These are phyloP conservation scores for Furcasterigmium furcatum DNA, from an alignment of 2,329 filamentous ascomycete species.

Conservation along the genomic window DNA sequence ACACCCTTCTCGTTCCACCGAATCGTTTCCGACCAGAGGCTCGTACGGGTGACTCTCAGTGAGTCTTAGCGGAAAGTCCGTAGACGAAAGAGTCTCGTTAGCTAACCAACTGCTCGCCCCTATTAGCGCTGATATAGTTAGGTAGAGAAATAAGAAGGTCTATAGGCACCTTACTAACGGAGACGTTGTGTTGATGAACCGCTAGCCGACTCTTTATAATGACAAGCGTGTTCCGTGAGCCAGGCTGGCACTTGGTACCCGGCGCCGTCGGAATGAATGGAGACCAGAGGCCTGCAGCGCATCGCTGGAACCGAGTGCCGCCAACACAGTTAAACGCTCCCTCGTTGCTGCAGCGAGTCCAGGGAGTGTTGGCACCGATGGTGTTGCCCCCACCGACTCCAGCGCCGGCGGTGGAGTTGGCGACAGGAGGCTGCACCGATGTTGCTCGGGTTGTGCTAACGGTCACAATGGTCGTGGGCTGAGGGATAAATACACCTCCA, in stretches of 20 bases:
- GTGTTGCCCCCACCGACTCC: too few relatives aligned
- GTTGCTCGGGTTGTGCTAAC: constrained; percentile 14
- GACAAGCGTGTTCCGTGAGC: constrained; percentile 54
- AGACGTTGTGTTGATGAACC: too few relatives aligned
- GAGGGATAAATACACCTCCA: constrained; percentile 41
- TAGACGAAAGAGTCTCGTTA: constrained; percentile 82
- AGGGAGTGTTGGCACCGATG: constrained; percentile 23
- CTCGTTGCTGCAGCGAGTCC: constrained; percentile 47
- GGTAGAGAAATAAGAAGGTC: constrained; percentile 82
- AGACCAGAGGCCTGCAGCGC: constrained; percentile 57
- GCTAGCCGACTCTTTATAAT: too few relatives aligned
- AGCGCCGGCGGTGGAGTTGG: constrained; percentile 8
- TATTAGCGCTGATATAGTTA: constrained; percentile 69
- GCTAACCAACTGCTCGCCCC: constrained; percentile 94
- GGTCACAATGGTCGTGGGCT: constrained; percentile 18
- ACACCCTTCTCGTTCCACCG: constrained; percentile 81
- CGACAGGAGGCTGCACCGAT: constrained; percentile 7
- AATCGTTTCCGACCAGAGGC: constrained; percentile 90
- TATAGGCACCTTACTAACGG: too few relatives aligned
- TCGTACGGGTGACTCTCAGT: constrained; percentile 74
- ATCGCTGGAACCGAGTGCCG: constrained; percentile 57
- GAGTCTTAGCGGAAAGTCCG: constrained; percentile 80
- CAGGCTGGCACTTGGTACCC: constrained; percentile 47
- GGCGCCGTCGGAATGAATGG: constrained; percentile 42
- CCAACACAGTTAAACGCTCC: constrained; percentile 58